Evolutionary conservation across 2,329 filamentous ascomycete species (phyloP).

Genomic region (Paracorniculantispora psalliotae): DNA sequence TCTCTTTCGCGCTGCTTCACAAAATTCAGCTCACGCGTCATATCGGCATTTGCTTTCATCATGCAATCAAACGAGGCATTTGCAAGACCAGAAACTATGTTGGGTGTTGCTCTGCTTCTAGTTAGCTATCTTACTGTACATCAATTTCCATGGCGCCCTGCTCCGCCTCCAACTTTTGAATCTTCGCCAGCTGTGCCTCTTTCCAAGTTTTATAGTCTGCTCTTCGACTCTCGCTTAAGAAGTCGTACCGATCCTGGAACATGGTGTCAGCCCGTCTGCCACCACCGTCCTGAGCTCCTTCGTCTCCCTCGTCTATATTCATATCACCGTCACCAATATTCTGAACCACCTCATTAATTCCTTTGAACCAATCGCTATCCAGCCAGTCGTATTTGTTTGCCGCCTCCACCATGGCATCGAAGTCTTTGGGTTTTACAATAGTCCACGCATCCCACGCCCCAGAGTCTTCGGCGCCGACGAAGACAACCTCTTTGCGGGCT

Average conservation of each 20-base stretch:
- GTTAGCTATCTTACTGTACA: neutral
- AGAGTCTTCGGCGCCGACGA: constrained; percentile 38
- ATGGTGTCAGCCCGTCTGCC: constrained; percentile 57
- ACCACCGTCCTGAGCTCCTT: constrained; percentile 37
- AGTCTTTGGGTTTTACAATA: constrained; percentile 44
- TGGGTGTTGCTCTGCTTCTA: too few relatives aligned
- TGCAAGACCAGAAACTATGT: too few relatives aligned
- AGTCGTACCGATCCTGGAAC: constrained; percentile 72
- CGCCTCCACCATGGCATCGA: constrained; percentile 57
- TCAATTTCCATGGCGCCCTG: constrained; percentile 29
- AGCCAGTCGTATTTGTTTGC: constrained; percentile 56
- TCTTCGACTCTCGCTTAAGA: constrained; percentile 58
- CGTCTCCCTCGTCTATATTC: constrained; percentile 26
- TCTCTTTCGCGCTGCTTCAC: too few relatives aligned
- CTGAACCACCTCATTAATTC: constrained; percentile 50
- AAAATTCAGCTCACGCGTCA: too few relatives aligned
- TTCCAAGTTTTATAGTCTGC: constrained; percentile 63
- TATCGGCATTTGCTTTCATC: too few relatives aligned
- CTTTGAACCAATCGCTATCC: constrained; percentile 57
- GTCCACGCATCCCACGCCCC: constrained; percentile 51
- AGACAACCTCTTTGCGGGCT: constrained; percentile 36
- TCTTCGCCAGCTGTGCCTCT: constrained; percentile 49
- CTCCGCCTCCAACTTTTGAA: constrained; percentile 39
- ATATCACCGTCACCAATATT: constrained; percentile 25
- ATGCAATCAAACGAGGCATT: too few relatives aligned